Percentiles rank a stretch among this genome's conserved stretches.
Conservation (phyloP, 257 asterid species). For the Nicotiana benthamiana region DNA sequence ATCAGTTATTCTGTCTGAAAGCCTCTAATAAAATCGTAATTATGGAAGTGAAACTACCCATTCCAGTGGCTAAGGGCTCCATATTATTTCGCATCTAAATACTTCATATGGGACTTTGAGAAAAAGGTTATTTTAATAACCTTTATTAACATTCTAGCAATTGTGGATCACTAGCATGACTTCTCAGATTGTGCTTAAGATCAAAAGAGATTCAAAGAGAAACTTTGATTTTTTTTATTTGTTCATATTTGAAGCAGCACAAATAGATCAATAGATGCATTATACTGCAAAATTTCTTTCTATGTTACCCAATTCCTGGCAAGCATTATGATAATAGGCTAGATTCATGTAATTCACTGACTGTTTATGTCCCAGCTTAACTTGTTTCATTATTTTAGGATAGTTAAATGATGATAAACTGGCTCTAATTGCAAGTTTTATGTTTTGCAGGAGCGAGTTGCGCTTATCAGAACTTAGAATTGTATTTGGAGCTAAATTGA, state of each 20-base stretch:
- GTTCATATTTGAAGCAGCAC: background rate
- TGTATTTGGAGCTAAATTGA: too few species aligned
- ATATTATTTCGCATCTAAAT: background rate
- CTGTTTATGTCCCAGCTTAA: too few species aligned
- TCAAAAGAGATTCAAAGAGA: background rate
- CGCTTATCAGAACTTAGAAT: too few species aligned
- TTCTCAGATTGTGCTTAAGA: background rate
- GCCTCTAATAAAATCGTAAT: background rate
- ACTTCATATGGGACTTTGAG: background rate
- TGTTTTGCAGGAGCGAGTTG: too few species aligned
- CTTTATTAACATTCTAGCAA: background rate
- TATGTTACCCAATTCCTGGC: background rate
- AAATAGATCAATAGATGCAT: background rate
- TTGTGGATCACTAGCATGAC: background rate
- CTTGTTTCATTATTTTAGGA: too few species aligned
- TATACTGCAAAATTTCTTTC: background rate
- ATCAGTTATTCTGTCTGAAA: conserved; percentile 21
- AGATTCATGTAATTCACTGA: too few species aligned
- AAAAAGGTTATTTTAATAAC: background rate
- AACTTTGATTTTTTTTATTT: background rate
- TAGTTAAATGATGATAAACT: too few species aligned
- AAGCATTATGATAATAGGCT: background rate
- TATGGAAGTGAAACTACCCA: background rate
- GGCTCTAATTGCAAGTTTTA: too few species aligned
- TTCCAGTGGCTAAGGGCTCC: conserved; percentile 1